Evolutionary conservation across 768 basidiomycete species (phyloP).

Genomic region (Russula vinacea): DNA sequence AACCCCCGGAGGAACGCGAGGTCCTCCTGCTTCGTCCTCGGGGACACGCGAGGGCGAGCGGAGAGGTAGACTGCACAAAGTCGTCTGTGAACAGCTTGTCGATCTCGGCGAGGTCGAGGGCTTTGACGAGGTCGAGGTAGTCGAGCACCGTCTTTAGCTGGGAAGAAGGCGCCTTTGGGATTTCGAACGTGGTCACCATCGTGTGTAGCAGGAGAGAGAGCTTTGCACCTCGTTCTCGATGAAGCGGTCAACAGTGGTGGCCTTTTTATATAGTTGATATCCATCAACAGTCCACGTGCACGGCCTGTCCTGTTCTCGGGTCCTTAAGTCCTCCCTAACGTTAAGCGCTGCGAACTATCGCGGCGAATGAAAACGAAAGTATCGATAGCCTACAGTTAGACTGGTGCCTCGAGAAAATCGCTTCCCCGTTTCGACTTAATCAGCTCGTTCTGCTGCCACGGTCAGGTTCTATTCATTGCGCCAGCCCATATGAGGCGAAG

Average conservation of each 20-base stretch:
- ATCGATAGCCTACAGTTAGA: neutral
- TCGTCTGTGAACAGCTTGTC: slow-evolving; percentile 9
- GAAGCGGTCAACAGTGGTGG: neutral
- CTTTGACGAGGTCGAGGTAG: slow-evolving; percentile 15
- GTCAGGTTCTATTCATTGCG: neutral
- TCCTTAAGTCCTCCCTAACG: neutral
- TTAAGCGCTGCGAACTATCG: neutral
- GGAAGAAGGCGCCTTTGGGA: neutral
- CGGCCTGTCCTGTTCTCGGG: neutral
- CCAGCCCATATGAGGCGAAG: neutral
- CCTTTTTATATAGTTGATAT: neutral
- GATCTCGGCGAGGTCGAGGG: neutral
- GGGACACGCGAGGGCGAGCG: neutral
- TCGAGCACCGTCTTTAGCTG: slow-evolving; percentile 8
- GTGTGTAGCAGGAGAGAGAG: neutral
- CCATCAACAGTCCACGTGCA: neutral
- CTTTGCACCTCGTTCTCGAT: neutral
- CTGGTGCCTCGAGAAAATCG: neutral
- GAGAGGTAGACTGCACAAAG: slow-evolving; percentile 14
- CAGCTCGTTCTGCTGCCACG: neutral
- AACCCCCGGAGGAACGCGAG: slow-evolving; percentile 7
- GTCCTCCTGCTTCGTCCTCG: slow-evolving; percentile 13
- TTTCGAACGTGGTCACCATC: neutral
- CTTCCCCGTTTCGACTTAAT: neutral
- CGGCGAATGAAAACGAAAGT: neutral